Evolutionary conservation across 2,329 filamentous ascomycete species (phyloP), one percentile per base, ranked within the genome.

Genomic region (Beauveria asiatica): DNA sequence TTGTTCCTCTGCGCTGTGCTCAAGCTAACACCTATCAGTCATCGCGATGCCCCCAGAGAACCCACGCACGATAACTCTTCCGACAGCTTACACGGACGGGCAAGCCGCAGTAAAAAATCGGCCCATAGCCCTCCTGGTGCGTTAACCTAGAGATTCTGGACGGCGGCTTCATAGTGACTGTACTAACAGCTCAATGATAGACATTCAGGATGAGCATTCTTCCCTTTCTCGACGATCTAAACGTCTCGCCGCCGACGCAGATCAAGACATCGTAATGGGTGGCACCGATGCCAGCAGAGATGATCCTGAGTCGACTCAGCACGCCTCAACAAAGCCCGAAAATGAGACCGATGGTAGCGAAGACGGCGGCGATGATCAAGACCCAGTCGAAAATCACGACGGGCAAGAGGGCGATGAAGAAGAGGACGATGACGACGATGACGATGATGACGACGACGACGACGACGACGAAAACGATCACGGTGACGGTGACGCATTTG

Each of bases 221-320:
- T 70, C 77, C 21, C 75, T 78, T 21, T 71, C 72, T 49, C 74
- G 79, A 55, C 74, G 76, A 63, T 76, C 82, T 66, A 79, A 88
- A 78, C 77, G 85, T 73, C 74, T 80, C 67, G 68, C 74, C 67
- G 74, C 71, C 70, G 70, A 81, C 73, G 65, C 72, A 52, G 84
- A 88, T 62, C 78, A 86, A 65, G 88, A 92, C 71, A 83, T 84
- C 55, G 75, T 80, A 37, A 92, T 92, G 86, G 85, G 84, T 53
- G 87, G 89, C 62, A 84, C 81, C 37, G 85, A 87, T 61, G 85
- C 83, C 61, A 77, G 76, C 39, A 74, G 74, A 39, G 68, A 75
- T 37, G 51, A 23, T 71, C 74, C 50, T 70, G 71, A 8, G 74
- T 75, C 7, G 73, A 72, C 5, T 75, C 78, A 0, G 76, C 79